Evolutionary conservation across 352 stramenopile genomes (phyloP).

Genomic region (Phytophthora pini): DNA sequence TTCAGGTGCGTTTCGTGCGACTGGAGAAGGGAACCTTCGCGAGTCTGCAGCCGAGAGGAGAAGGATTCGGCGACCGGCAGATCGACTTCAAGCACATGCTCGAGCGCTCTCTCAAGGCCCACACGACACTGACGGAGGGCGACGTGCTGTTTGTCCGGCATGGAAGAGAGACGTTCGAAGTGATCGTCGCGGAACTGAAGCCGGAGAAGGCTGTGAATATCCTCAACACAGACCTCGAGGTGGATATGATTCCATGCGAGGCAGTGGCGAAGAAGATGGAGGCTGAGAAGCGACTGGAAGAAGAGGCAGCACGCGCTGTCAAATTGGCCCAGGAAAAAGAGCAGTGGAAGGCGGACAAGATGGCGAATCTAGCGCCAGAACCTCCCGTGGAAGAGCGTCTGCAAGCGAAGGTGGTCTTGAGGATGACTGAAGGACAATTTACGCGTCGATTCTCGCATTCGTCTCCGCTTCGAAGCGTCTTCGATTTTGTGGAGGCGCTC

Average conservation of each 20-base stretch:
- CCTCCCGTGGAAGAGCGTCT: slow-evolving; percentile 45
- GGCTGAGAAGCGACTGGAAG: slow-evolving; percentile 37
- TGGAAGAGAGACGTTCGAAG: slow-evolving; percentile 80
- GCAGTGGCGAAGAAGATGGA: slow-evolving; percentile 48
- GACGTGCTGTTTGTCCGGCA: slow-evolving; percentile 83
- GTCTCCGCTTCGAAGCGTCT: slow-evolving; percentile 44
- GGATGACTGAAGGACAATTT: slow-evolving; percentile 54
- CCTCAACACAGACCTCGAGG: slow-evolving; percentile 84
- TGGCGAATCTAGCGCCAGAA: slow-evolving; percentile 43
- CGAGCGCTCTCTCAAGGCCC: slow-evolving; percentile 68
- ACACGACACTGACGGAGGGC: slow-evolving; percentile 80
- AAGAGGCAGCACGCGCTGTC: slow-evolving; percentile 39
- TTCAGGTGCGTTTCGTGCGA: slow-evolving; percentile 76
- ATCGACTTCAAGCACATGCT: slow-evolving; percentile 88
- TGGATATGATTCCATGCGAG: slow-evolving; percentile 80
- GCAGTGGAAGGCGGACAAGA: slow-evolving; percentile 47
- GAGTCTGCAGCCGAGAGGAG: slow-evolving; percentile 66
- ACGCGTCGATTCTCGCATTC: slow-evolving; percentile 56
- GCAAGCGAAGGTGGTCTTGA: slow-evolving; percentile 58
- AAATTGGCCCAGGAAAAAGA: slow-evolving; percentile 45
- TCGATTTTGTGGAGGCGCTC: slow-evolving; percentile 59
- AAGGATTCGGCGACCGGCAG: slow-evolving; percentile 76
- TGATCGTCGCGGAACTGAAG: slow-evolving; percentile 64
- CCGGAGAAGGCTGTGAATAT: slow-evolving; percentile 71
- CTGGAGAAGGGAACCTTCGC: slow-evolving; percentile 77